A percentile compares a stretch with the other conserved stretches of the same genome.
Evolutionary conservation across 2,329 filamentous ascomycete genomes (phyloP).

Genomic region (Whalleya microplaca): DNA sequence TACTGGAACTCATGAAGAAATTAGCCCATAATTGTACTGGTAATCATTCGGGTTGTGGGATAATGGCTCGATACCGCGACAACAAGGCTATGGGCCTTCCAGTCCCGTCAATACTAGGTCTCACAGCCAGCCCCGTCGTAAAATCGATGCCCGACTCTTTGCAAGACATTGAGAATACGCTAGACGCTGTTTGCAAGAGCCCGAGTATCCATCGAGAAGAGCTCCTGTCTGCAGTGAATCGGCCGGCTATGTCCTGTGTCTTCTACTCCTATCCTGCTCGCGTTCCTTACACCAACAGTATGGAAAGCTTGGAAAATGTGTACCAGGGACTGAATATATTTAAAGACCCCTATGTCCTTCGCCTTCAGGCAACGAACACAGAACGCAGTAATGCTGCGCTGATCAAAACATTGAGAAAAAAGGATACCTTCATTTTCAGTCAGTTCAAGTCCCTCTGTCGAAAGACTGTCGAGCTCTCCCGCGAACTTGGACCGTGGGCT

Average conservation of each 20-base stretch:
- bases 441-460: conserved; percentile 60
- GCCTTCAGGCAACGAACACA: conserved; percentile 47
- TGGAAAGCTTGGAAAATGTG: conserved; percentile 49
- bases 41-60: conserved; percentile 66
- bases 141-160: conserved; percentile 60
- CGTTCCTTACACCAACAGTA: conserved; percentile 36
- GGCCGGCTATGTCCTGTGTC: conserved; percentile 56
- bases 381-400: conserved; percentile 46
- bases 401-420: conserved; percentile 42
- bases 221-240: conserved; percentile 68
- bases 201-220: conserved; percentile 72
- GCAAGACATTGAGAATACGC: conserved; percentile 65
- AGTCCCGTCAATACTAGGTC: conserved; percentile 72
- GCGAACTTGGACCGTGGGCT: conserved; percentile 70
- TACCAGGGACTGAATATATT: conserved; percentile 55
- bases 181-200: conserved; percentile 71
- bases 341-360: conserved; percentile 63
- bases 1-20: conserved; percentile 23
- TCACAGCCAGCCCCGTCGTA: conserved; percentile 80
- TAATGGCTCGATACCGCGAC: conserved; percentile 74
- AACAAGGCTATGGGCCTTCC: conserved; percentile 40
- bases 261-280: conserved; percentile 34
- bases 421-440: conserved; percentile 55
- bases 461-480: conserved; percentile 53
- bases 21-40: conserved; percentile 76